These are phyloP conservation scores for Pseudogymnoascus sp. DNA, from an alignment of 2,329 filamentous ascomycete species.

Conservation along the genomic window DNA sequence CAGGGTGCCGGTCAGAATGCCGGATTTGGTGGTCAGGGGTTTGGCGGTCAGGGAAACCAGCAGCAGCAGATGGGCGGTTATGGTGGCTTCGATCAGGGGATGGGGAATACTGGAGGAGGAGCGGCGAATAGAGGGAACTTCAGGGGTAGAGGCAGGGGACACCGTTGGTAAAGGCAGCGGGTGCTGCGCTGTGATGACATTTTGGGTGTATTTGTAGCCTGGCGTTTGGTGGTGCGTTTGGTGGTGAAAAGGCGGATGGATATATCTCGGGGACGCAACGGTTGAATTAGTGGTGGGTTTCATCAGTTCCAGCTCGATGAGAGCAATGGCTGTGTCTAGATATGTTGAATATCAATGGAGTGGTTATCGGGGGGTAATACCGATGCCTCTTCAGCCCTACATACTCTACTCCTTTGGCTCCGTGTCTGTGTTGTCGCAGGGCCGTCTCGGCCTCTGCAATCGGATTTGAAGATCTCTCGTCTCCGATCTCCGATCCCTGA, in stretches of 20 bases:
- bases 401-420: not conserved
- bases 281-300: not conserved
- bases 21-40: conserved; percentile 44
- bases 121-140: conserved; percentile 19
- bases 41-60: conserved; percentile 30
- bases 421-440: not conserved
- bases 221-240: conserved; percentile 3
- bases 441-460: not conserved
- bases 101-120: conserved; percentile 20
- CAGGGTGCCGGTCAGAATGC: conserved; percentile 39
- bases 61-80: conserved; percentile 21
- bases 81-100: conserved; percentile 26
- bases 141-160: conserved; percentile 24
- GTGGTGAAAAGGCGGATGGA: not conserved
- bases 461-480: not conserved
- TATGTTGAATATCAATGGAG: not conserved
- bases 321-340: not conserved
- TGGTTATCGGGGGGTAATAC: not conserved
- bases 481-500: not conserved
- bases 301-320: not conserved
- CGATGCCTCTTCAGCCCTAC: not conserved
- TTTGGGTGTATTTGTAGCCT: conserved; percentile 5
- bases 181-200: not conserved
- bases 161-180: not conserved
- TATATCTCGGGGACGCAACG: not conserved